Base-by-base conservation (phyloP, 2,329 filamentous ascomycete genomes). In the Aspergillus ustus region DNA sequence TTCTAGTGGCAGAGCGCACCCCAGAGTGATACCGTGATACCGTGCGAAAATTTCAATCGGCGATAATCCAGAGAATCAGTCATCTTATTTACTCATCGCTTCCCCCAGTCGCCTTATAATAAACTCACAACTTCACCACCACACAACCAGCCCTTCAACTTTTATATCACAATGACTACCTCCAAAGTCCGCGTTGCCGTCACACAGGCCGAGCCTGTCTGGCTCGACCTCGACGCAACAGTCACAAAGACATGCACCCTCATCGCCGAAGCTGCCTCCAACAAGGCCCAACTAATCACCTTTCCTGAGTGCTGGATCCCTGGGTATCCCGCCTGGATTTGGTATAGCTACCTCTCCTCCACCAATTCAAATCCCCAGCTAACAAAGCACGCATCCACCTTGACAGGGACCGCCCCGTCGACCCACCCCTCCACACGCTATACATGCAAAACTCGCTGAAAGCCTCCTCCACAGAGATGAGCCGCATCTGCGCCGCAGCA, bases 251-350 rank as follows among this genome's bases (percentile, higher is more conserved):
- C 86, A 8, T 83, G 84, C 66, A 69, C 74, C 0, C 77, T 88
- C 54, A 88, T 89, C 64, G 73, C 78, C 43, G 81, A 86, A 66
- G 87, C 87, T 0, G 82, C 82, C 1, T 64, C 73, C 6, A 81
- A 83, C 48, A 83, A 82, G 1, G 84, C 84, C 2, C 79, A 85
- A 61, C 73, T 89, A 2, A 71, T 89, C 3, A 78, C 81, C 0
- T 86, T 86, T 56, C 82, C 84, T 0, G 83, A 86, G 70, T 79
- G 80, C 43, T 86, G 81, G 79, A 81, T 85, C 37, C 83, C 83
- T 1, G 84, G 84, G 0, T 86, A 85, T 67, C 84, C 83, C n/a
- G 77, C 72, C 55, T 83, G 76, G 76, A 78, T 80, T 19, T 80
- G 75, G 76, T 76, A 55, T 61, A 70, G 17, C 25, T 25, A 1